A percentile compares a stretch with the other conserved stretches of the same genome.
These are phyloP conservation scores for Fusarium denticulatum DNA, from an alignment of 2,329 filamentous ascomycete genomes.

Conservation along the genomic window DNA sequence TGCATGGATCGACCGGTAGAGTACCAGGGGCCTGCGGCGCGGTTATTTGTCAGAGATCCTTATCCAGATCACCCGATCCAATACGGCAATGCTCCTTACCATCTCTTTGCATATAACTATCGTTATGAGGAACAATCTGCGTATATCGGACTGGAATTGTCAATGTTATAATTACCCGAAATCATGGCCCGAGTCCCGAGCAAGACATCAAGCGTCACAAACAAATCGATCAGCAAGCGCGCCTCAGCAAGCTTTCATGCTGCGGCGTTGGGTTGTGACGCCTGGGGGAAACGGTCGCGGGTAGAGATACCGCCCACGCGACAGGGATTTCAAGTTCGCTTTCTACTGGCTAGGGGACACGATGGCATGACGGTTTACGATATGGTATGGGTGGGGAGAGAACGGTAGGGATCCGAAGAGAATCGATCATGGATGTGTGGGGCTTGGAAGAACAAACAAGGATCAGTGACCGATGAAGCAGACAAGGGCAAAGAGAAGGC, in stretches of 20 bases:
- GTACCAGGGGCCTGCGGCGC: conserved; percentile 22
- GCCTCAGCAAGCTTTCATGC: conserved; percentile 20
- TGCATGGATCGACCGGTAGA: conserved; percentile 34
- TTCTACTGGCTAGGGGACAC: conserved; percentile 35
- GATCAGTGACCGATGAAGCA: conserved; percentile 35
- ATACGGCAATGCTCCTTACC: conserved; percentile 14
- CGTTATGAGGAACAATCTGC: not conserved
- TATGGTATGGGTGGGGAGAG: conserved; percentile 33
- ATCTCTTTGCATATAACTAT: not conserved
- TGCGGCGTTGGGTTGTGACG: conserved; percentile 21
- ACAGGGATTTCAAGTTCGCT: conserved; percentile 39
- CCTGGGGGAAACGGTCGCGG: conserved; percentile 32
- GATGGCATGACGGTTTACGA: conserved; percentile 36
- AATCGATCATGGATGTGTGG: conserved; percentile 42
- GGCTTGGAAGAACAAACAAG: conserved; percentile 27
- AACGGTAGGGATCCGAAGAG: conserved; percentile 34
- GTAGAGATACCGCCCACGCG: conserved; percentile 30
- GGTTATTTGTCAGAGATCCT: conserved; percentile 23
- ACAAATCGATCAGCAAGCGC: conserved; percentile 19
- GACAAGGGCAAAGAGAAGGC: conserved; percentile 28
- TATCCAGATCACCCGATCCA: conserved; percentile 19
- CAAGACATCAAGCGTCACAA: conserved; percentile 8
- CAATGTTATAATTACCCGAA: not conserved
- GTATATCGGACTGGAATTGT: not conserved
- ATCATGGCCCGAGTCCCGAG: not conserved